phyloP scores from a whole-genome alignment of 805 yeast genomes.

The Cyberlindnera amylophila region DNA sequence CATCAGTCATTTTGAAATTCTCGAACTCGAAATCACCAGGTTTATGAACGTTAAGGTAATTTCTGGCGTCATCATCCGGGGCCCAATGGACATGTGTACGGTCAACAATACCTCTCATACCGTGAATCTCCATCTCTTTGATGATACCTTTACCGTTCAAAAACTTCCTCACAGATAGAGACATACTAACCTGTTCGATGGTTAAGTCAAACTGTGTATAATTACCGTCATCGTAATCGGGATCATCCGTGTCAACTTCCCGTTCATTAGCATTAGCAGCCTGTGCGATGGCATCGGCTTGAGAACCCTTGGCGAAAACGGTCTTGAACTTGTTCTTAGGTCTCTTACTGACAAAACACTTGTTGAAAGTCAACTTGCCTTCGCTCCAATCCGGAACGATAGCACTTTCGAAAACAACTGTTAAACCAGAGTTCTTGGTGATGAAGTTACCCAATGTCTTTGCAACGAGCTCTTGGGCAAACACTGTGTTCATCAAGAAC shows the following conservation, averaged over 20 bases:
- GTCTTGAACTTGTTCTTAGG: conserved; percentile 52
- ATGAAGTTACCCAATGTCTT: conserved; percentile 74
- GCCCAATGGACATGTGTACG: conserved; percentile 84
- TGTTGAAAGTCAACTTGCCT: conserved; percentile 77
- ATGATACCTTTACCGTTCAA: conserved; percentile 85
- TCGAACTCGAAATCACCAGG: conserved; percentile 95
- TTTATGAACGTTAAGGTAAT: conserved; percentile 64
- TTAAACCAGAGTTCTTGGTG: conserved; percentile 76
- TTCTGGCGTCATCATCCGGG: conserved; percentile 76
- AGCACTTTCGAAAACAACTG: conserved; percentile 88
- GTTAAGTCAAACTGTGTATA: conserved; percentile 94
- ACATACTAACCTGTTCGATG: conserved; percentile 77
- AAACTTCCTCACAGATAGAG: conserved; percentile 83
- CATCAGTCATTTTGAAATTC: conserved; percentile 77
- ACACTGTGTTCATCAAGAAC: conserved; percentile 58
- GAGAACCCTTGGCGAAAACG: conserved; percentile 64
- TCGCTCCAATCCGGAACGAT: conserved; percentile 92
- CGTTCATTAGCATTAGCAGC: conserved; percentile 14
- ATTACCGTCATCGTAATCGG: conserved; percentile 75
- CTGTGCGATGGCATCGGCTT: conserved; percentile 63
- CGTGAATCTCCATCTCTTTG: conserved; percentile 73
- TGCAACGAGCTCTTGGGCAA: conserved; percentile 74
- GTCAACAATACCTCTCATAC: conserved; percentile 90
- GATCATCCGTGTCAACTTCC: conserved; percentile 17
- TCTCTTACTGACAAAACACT: conserved; percentile 81